phyloP scores from a whole-genome alignment of 441 rosid species.

The Pelargonium citronellum region DNA sequence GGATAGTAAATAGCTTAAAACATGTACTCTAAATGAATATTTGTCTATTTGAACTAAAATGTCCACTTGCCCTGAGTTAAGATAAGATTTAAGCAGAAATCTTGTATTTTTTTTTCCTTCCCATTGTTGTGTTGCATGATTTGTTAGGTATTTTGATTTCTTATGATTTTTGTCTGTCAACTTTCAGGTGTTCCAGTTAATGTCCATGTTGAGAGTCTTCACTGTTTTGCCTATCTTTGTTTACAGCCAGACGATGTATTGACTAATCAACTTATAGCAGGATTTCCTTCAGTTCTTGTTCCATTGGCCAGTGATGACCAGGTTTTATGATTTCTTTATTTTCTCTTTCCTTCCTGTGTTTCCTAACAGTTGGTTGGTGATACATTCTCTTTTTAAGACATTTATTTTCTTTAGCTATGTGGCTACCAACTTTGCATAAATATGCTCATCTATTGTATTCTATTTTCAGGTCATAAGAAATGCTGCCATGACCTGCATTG shows the following conservation, averaged over 20 bases:
- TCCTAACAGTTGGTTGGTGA: neutral
- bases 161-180: constrained; percentile 24
- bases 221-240: constrained; percentile 68
- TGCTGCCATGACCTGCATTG: constrained; percentile 82
- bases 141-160: constrained; percentile 3
- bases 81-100: neutral
- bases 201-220: constrained; percentile 77
- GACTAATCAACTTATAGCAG: constrained; percentile 55
- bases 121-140: neutral
- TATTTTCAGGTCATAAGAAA: constrained; percentile 56
- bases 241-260: constrained; percentile 46
- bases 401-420: neutral
- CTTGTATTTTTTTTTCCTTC: neutral
- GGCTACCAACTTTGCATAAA: neutral
- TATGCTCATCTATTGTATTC: neutral
- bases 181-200: constrained; percentile 56
- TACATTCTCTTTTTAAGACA: neutral
- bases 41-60: neutral
- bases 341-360: neutral
- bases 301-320: constrained; percentile 65
- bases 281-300: constrained; percentile 72
- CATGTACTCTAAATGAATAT: neutral
- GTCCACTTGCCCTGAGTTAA: neutral
- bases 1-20: neutral
- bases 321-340: constrained; percentile 36